A percentile compares a stretch with the other conserved stretches of the same genome.
phyloP scores from a whole-genome alignment of 768 basidiomycete genomes.

The Collybiopsis luxurians region DNA sequence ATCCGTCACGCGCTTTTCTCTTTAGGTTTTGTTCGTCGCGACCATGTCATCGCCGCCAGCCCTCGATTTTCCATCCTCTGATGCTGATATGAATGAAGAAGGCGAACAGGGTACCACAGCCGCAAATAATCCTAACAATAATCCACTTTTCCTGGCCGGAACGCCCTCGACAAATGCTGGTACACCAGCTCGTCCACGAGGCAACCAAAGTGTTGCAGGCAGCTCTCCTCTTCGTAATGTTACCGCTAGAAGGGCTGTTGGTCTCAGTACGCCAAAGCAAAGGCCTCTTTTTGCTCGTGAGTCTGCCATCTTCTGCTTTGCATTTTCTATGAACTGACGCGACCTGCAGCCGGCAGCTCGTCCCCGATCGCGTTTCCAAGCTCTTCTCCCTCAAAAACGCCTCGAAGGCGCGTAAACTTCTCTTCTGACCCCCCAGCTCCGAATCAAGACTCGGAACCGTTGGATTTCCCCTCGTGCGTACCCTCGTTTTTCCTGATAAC shows the following conservation, averaged over 20 bases:
- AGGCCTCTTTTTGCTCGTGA: conserved; percentile 52
- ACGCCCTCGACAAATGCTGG: conserved; percentile 49
- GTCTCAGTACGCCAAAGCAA: conserved; percentile 53
- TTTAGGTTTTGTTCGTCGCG: too few species aligned
- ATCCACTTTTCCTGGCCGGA: conserved; percentile 52
- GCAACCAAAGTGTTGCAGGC: conserved; percentile 32
- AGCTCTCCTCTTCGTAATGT: conserved; percentile 47
- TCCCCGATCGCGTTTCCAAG: conserved; percentile 65
- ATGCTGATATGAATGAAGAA: conserved; percentile 52
- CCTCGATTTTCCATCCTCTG: conserved; percentile 64
- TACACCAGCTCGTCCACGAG: conserved; percentile 42
- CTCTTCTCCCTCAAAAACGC: conserved; percentile 55
- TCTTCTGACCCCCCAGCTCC: conserved; percentile 31
- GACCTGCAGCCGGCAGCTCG: conserved; percentile 47
- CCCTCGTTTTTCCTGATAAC: background rate
- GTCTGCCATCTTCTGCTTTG: conserved; percentile 16
- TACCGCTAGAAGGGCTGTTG: conserved; percentile 52
- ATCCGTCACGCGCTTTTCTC: too few species aligned
- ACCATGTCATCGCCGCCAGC: conserved; percentile 67
- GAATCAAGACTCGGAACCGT: conserved; percentile 55
- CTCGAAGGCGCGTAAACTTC: conserved; percentile 32
- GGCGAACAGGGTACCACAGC: conserved; percentile 30
- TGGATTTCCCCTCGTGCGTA: conserved; percentile 68
- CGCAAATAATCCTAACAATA: conserved; percentile 37
- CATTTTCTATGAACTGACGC: conserved; percentile 10